These are phyloP conservation scores for Plasmodium inui DNA, from an alignment of 169 alveolate species.

Conservation along the genomic window DNA sequence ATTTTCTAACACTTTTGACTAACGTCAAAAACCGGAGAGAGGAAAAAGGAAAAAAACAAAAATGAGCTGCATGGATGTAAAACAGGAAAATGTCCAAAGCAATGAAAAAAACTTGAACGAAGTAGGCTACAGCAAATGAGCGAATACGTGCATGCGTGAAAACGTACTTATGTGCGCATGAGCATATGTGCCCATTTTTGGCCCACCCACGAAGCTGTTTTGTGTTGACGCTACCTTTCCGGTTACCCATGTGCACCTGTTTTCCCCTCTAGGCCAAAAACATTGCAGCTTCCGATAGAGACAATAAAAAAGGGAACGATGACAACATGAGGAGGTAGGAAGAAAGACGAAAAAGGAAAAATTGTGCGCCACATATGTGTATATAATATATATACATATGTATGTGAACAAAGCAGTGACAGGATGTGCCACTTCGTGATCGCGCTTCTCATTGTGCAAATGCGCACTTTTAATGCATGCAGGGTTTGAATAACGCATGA, in stretches of 20 bases:
- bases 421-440: not conserved
- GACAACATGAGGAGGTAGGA: constrained; percentile 17
- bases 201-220: not conserved
- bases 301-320: constrained; percentile 37
- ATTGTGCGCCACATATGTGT: not conserved
- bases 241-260: not conserved
- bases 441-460: not conserved
- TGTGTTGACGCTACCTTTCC: not conserved
- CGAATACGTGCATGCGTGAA: not conserved
- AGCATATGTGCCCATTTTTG: not conserved
- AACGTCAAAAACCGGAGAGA: not conserved
- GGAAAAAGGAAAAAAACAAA: constrained; percentile 10
- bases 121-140: not conserved
- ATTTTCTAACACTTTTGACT: not conserved
- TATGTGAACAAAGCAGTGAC: not conserved
- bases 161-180: not conserved
- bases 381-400: not conserved
- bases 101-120: constrained; percentile 42
- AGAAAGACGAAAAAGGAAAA: not conserved
- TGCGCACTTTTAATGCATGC: not conserved
- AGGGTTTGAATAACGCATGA: not conserved
- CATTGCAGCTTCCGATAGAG: not conserved
- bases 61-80: constrained; percentile 65
- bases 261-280: constrained; percentile 12
- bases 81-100: constrained; percentile 43